phyloP scores from a whole-genome alignment of 2,329 filamentous ascomycete species.

The Torrubiella hemipterigena region DNA sequence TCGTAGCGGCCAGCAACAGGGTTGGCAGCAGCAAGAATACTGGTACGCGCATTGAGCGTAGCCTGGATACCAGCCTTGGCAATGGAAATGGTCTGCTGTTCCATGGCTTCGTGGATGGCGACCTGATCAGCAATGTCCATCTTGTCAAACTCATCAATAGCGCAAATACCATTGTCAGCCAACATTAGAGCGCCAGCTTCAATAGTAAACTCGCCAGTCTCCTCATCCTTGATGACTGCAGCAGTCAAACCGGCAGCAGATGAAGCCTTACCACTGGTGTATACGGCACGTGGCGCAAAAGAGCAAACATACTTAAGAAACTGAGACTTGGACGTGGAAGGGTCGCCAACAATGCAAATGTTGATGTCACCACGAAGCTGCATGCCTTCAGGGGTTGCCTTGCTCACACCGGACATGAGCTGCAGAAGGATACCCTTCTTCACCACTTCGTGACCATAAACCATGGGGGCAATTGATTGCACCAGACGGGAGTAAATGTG shows the following conservation, averaged over 20 bases:
- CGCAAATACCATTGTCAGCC: conserved; percentile 92
- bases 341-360: conserved; percentile 95
- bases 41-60: conserved; percentile 89
- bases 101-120: conserved; percentile 99
- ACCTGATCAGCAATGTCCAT: conserved; percentile 98
- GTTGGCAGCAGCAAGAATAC: conserved; percentile 91
- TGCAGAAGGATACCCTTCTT: conserved; percentile 94
- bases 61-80: conserved; percentile 98
- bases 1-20: conserved; percentile 95
- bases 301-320: conserved; percentile 98
- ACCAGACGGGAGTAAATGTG: conserved; percentile 91
- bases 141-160: conserved; percentile 99
- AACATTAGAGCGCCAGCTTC: conserved; percentile 97
- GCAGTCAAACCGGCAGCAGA: conserved; percentile 95
- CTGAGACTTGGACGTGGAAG: conserved; percentile 93
- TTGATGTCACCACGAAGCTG: conserved; percentile 94
- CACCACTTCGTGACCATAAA: conserved; percentile 93
- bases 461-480: conserved; percentile 89
- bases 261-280: conserved; percentile 95
- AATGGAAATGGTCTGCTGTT: conserved; percentile 98
- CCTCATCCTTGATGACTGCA: conserved; percentile 93
- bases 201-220: conserved; percentile 97
- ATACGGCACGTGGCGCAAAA: conserved; percentile 90
- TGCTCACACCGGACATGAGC: conserved; percentile 90
- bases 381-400: conserved; percentile 88